Evolutionary conservation across 2,329 filamentous ascomycete genomes (phyloP), one percentile per base, ranked within the genome.

Genomic region (Cladosporium colombiae): DNA sequence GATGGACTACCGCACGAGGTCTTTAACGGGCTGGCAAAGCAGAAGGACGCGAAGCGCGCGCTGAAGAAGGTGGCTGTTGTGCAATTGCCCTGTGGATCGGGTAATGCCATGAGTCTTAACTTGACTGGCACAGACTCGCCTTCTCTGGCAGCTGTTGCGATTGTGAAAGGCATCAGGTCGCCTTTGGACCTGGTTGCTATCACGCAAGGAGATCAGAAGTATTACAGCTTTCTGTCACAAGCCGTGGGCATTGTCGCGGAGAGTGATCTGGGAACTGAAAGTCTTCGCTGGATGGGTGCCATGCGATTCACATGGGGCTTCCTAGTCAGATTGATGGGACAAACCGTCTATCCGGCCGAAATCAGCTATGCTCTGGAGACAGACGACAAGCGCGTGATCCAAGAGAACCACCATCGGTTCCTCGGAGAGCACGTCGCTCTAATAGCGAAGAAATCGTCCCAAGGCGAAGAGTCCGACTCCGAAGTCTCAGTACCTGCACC

Each of bases 21-120:
- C 10, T 97, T 97, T 82, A 98, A 99, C 75, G 95, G 95, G 0
- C 81, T 99, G 35, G 93, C 87, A 16, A 89, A 88, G 78, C 88
- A 92, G 46, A 75, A 84, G 5, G 91, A 97, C 78, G 93, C 93
- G 23, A 82, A 84, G 35, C 85, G 85, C 64, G 95, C 94, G 0
- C 80, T 99, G 67, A 81, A 83, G 25, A 91, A 89, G 73, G 80
- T 98, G 16, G 91, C 95, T 0, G 88, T 99, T 1, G 89, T 89
- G 25, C 92, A 97, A 74, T 84, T 99, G 40, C 95, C 95, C 1
- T 96, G 93, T 74, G 95, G 95, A 16, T 95, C 91, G 59, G 95
- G 95, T 6, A 99, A 99, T 77, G 95, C 92, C 25, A 91, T 98
- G 88, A 91, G 91, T 68, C 89, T 90, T 81, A 98, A 97, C 77